phyloP scores from a whole-genome alignment of 2,329 filamentous ascomycete genomes.

The Rosellinia necatrix region DNA sequence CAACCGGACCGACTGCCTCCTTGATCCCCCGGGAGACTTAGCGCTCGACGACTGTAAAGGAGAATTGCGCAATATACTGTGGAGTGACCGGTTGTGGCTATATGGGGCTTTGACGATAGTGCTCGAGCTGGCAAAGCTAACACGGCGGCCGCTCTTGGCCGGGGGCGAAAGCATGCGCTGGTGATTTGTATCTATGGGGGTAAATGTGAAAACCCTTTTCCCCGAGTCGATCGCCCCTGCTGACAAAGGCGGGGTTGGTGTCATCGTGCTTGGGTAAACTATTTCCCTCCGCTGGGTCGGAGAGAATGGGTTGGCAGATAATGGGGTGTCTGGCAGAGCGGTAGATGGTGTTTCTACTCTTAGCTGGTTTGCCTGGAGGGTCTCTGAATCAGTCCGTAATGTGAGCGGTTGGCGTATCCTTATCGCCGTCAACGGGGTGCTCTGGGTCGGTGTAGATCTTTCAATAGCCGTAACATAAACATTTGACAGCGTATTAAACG shows the following conservation, averaged over 20 bases:
- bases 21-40: conserved; percentile 56
- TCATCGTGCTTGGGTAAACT: conserved; percentile 60
- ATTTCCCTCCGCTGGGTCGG: conserved; percentile 52
- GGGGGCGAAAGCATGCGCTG: conserved; percentile 40
- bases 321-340: conserved; percentile 57
- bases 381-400: conserved; percentile 43
- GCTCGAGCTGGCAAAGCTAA: conserved; percentile 41
- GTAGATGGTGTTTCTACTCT: conserved; percentile 51
- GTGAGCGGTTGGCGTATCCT: conserved; percentile 47
- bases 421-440: conserved; percentile 56
- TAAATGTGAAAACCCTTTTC: conserved; percentile 53
- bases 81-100: conserved; percentile 60
- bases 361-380: conserved; percentile 41
- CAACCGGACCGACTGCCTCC: conserved; percentile 58
- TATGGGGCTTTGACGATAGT: conserved; percentile 53
- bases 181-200: conserved; percentile 40
- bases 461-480: conserved; percentile 67
- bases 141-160: conserved; percentile 45
- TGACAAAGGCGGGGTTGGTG: conserved; percentile 62
- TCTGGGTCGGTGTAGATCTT: conserved; percentile 55
- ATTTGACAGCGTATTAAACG: conserved; percentile 70
- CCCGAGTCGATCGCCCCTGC: conserved; percentile 54
- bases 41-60: conserved; percentile 60
- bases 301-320: conserved; percentile 56
- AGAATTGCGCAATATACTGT: conserved; percentile 70